Percentiles rank a stretch among this genome's conserved stretches.
Evolutionary conservation across 2,329 filamentous ascomycete species (phyloP).

Genomic region (Dactylellina cionopaga): DNA sequence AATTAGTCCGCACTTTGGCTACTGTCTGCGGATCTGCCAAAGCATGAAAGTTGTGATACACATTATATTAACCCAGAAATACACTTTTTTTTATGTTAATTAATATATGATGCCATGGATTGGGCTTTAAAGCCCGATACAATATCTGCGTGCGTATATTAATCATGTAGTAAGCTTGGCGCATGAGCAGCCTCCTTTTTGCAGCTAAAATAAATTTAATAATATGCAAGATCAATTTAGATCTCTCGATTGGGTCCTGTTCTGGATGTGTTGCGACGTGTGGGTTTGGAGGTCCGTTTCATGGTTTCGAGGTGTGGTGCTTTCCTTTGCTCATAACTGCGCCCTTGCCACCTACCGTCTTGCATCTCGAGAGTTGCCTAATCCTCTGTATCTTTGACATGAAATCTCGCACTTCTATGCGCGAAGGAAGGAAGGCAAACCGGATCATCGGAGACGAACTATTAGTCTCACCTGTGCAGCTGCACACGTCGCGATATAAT

Average conservation of each 20-base stretch:
- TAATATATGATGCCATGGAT: too few species aligned
- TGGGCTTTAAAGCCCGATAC: too few species aligned
- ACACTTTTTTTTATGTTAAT: too few species aligned
- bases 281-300: slow-evolving; percentile 21
- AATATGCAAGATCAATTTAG: neutral
- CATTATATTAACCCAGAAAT: too few species aligned
- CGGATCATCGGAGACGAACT: neutral
- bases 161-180: too few species aligned
- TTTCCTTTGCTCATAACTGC: neutral
- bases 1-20: too few species aligned
- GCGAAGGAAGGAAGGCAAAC: slow-evolving; percentile 2
- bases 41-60: too few species aligned
- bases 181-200: neutral
- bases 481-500: neutral
- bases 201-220: neutral
- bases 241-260: slow-evolving; percentile 1
- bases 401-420: neutral
- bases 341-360: neutral
- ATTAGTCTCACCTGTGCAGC: neutral
- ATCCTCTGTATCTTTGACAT: neutral
- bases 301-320: slow-evolving; percentile 13
- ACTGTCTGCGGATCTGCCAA: too few species aligned
- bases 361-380: slow-evolving; percentile 10
- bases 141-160: too few species aligned
- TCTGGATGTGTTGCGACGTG: slow-evolving; percentile 25